Percentiles rank a stretch among this genome's conserved stretches.
Conservation (phyloP, 2,329 filamentous ascomycete species). For the Trichoderma semiorbis region DNA sequence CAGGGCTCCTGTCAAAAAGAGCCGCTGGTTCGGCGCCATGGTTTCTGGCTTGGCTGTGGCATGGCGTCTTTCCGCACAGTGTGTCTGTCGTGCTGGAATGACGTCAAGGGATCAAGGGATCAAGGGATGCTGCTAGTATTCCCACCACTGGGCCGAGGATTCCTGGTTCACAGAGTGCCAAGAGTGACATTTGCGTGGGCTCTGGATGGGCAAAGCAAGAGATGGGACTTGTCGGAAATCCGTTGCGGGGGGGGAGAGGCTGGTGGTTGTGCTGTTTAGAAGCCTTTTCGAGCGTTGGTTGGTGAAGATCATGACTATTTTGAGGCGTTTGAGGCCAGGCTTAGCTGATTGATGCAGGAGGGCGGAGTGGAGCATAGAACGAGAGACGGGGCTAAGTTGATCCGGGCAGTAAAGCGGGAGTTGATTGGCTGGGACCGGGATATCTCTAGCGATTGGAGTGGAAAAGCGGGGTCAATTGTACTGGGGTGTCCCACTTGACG, state of each 20-base stretch:
- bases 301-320: not conserved
- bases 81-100: not conserved
- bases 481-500: not conserved
- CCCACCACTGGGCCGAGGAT: not conserved
- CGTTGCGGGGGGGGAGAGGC: not conserved
- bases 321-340: not conserved
- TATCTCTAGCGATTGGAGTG: not conserved
- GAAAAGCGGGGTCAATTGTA: not conserved
- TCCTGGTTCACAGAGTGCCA: not conserved
- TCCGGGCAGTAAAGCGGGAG: not conserved
- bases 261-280: not conserved
- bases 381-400: not conserved
- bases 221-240: no score
- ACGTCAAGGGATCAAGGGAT: conserved; percentile 12
- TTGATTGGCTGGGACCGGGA: not conserved
- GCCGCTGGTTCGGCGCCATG: not conserved
- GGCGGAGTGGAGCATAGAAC: not conserved
- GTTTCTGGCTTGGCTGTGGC: not conserved
- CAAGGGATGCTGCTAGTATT: no score
- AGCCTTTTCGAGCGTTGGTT: conserved; percentile 2
- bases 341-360: conserved; percentile 1
- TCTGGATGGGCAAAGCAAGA: not conserved
- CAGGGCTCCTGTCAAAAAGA: conserved; percentile 7
- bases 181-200: not conserved
- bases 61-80: not conserved